Percentiles rank a stretch among this genome's conserved stretches.
These are phyloP conservation scores for Amanita polypyramis DNA, from an alignment of 768 basidiomycete species.

Conservation along the genomic window DNA sequence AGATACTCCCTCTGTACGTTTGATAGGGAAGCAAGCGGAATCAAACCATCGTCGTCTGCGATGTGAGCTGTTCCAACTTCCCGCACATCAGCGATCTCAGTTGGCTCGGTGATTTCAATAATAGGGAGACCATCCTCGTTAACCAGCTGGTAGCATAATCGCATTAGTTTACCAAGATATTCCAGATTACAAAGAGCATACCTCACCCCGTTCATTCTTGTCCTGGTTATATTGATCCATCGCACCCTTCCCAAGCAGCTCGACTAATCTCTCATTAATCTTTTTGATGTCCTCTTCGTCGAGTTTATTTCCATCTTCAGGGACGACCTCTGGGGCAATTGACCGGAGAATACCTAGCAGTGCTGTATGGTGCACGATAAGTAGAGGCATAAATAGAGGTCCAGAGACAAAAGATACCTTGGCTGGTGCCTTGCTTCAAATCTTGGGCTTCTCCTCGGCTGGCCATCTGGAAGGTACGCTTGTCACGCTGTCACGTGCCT, in stretches of 20 bases:
- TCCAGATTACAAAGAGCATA: slow-evolving; percentile 23
- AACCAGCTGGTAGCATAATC: slow-evolving; percentile 35
- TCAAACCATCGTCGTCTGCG: slow-evolving; percentile 32
- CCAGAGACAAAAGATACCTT: slow-evolving; percentile 15
- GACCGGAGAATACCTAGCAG: slow-evolving; percentile 31
- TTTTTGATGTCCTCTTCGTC: slow-evolving; percentile 38
- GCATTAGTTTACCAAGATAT: slow-evolving; percentile 12
- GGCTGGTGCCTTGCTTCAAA: slow-evolving; percentile 18
- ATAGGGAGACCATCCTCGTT: slow-evolving; percentile 77
- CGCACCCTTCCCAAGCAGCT: slow-evolving; percentile 41
- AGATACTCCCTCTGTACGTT: slow-evolving; percentile 36
- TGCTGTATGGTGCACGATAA: slow-evolving; percentile 17
- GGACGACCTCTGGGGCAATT: slow-evolving; percentile 21
- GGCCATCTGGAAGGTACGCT: background rate
- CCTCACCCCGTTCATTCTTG: slow-evolving; percentile 53
- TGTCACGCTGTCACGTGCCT: slow-evolving; percentile 5
- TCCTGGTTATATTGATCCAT: slow-evolving; percentile 20
- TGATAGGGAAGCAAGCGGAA: slow-evolving; percentile 36
- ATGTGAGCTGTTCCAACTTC: slow-evolving; percentile 12
- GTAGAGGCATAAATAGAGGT: background rate
- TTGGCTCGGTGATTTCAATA: slow-evolving; percentile 63
- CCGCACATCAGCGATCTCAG: slow-evolving; percentile 16
- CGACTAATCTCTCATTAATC: slow-evolving; percentile 48
- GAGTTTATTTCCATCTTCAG: slow-evolving; percentile 19
- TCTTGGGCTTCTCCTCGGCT: slow-evolving; percentile 15